phyloP scores from a whole-genome alignment of 2,329 filamentous ascomycete genomes.

The Pseudogymnoascus sp. region DNA sequence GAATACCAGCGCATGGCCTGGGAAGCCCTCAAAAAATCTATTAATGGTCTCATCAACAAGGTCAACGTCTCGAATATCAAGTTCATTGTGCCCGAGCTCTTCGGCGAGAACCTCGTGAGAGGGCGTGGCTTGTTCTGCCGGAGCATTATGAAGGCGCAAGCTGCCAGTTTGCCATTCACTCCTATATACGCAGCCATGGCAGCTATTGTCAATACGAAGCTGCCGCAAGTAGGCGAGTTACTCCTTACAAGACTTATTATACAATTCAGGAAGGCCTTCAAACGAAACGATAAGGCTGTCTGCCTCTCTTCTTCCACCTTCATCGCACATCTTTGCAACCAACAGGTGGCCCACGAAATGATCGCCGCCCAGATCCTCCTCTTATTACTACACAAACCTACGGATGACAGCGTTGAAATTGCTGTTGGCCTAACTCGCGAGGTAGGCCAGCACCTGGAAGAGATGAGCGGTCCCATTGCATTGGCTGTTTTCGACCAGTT shows the following conservation, averaged over 20 bases:
- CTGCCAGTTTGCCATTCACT: conserved; percentile 89
- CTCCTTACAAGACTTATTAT: conserved; percentile 76
- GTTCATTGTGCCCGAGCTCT: conserved; percentile 89
- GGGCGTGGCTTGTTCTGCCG: conserved; percentile 89
- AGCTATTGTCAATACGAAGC: conserved; percentile 93
- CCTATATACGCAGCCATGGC: conserved; percentile 94
- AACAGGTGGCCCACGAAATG: conserved; percentile 92
- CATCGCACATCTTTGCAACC: conserved; percentile 89
- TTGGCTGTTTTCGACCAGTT: conserved; percentile 94
- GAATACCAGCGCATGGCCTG: conserved; percentile 99
- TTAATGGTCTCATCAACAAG: conserved; percentile 98
- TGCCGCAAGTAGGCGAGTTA: conserved; percentile 89
- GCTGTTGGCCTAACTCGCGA: conserved; percentile 89
- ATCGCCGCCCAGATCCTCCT: conserved; percentile 86
- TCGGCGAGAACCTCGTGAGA: conserved; percentile 85
- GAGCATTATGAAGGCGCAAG: conserved; percentile 97
- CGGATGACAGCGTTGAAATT: conserved; percentile 96
- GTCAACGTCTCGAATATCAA: conserved; percentile 98
- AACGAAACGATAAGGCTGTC: conserved; percentile 93
- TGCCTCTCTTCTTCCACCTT: conserved; percentile 91
- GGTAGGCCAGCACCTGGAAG: conserved; percentile 87
- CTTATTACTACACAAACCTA: conserved; percentile 87
- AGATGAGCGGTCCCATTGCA: conserved; percentile 85
- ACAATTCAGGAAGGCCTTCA: conserved; percentile 92
- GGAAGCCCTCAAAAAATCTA: conserved; percentile 97